Percentiles rank a stretch among this genome's conserved stretches.
These are phyloP conservation scores for Pseudozyma hubeiensis DNA, from an alignment of 1,284 basidiomycete species.

Conservation along the genomic window DNA sequence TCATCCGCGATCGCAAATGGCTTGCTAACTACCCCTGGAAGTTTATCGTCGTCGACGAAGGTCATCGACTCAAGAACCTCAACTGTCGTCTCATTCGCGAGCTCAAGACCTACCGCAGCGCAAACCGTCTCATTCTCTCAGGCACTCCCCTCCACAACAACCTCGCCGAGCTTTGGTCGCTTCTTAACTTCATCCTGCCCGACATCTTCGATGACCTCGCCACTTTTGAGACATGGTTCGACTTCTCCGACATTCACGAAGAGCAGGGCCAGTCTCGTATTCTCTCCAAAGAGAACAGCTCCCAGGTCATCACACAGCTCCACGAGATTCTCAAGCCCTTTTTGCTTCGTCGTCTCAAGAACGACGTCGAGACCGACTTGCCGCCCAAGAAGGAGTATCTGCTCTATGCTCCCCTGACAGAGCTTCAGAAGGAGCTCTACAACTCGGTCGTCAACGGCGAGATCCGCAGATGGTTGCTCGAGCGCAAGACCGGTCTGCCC, in stretches of 20 bases:
- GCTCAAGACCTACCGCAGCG: conserved; percentile 86
- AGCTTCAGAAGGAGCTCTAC: conserved; percentile 84
- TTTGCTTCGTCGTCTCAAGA: conserved; percentile 62
- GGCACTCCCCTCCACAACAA: conserved; percentile 97
- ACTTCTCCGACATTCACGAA: conserved; percentile 52
- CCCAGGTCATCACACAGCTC: conserved; percentile 69
- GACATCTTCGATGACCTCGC: conserved; percentile 87
- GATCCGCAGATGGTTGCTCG: conserved; percentile 60
- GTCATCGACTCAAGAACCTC: conserved; percentile 91
- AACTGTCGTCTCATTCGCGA: conserved; percentile 89
- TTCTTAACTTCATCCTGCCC: conserved; percentile 81
- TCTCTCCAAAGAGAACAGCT: conserved; percentile 74
- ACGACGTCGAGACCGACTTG: conserved; percentile 61
- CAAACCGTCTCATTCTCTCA: conserved; percentile 89
- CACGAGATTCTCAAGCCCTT: conserved; percentile 67
- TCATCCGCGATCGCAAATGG: conserved; percentile 73
- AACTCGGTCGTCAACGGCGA: conserved; percentile 72
- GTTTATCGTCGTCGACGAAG: conserved; percentile 95
- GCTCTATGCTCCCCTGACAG: conserved; percentile 87
- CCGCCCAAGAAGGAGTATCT: conserved; percentile 73
- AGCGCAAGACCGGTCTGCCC: conserved; percentile 57
- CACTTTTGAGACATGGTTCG: conserved; percentile 85
- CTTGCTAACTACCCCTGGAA: conserved; percentile 71
- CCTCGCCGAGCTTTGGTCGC: conserved; percentile 89
- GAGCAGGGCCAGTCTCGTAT: conserved; percentile 39